Conservation (phyloP, 2,329 filamentous ascomycete species). For the Celoporthe dispersa region DNA sequence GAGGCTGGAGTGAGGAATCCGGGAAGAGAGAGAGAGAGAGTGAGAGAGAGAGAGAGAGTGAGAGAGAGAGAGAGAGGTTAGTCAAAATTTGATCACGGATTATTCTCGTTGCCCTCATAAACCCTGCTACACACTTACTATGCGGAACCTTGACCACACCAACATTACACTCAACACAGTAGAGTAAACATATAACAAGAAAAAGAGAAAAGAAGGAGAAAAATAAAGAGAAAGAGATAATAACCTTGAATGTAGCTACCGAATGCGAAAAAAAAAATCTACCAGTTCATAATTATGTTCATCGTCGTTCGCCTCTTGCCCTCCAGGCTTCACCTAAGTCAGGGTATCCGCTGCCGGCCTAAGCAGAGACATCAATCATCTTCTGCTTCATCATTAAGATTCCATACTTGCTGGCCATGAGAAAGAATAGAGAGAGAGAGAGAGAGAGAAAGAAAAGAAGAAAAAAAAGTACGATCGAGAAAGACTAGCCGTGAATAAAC, state of each 20-base stretch:
- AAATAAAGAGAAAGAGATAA: background rate
- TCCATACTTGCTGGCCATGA: constrained; percentile 11
- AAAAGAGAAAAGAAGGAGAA: too few relatives aligned
- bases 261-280: constrained; percentile 15
- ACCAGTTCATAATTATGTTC: constrained; percentile 20
- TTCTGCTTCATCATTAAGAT: constrained; percentile 14
- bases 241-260: constrained; percentile 5
- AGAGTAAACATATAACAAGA: background rate
- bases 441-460: background rate
- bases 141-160: background rate
- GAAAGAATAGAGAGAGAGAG: background rate
- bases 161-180: background rate
- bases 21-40: background rate
- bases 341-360: constrained; percentile 30
- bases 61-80: background rate
- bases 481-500: background rate
- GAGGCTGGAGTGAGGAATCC: background rate
- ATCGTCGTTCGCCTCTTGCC: constrained; percentile 21
- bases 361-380: constrained; percentile 22
- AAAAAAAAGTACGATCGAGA: background rate
- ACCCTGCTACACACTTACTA: background rate
- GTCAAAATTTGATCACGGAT: background rate
- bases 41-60: background rate
- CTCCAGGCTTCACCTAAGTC: constrained; percentile 15
- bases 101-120: constrained; percentile 6